phyloP scores from a whole-genome alignment of 805 yeast genomes.

The Wickerhamiella shivajii region DNA sequence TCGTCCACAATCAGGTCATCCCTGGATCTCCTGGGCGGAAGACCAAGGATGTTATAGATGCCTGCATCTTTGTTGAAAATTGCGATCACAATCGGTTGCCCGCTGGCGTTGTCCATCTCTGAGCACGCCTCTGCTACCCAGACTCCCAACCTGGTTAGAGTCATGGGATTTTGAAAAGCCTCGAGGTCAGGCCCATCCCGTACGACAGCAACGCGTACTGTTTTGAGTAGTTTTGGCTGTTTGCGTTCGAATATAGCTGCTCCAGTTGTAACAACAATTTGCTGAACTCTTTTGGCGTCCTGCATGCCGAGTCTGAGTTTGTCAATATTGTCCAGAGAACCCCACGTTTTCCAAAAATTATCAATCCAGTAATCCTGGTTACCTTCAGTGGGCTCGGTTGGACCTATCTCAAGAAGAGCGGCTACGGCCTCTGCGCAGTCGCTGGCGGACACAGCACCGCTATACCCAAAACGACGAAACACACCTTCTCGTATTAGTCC shows the following conservation, averaged over 20 bases:
- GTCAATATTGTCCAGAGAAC: conserved; percentile 39
- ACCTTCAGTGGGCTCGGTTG: conserved; percentile 5
- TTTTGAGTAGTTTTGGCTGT: conserved; percentile 59
- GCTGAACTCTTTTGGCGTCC: conserved; percentile 72
- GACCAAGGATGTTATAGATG: conserved; percentile 75
- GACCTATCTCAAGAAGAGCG: conserved; percentile 51
- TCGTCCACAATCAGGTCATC: conserved; percentile 21
- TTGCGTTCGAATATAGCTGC: conserved; percentile 77
- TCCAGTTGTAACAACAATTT: conserved; percentile 73
- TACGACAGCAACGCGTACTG: conserved; percentile 74
- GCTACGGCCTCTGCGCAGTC: conserved; percentile 84
- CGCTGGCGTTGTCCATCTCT: conserved; percentile 44
- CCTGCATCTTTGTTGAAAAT: conserved; percentile 57
- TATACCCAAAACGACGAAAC: conserved; percentile 70
- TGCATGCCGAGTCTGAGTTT: conserved; percentile 55
- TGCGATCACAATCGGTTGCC: conserved; percentile 74
- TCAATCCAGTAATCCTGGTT: conserved; percentile 57
- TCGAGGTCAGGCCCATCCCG: conserved; percentile 77
- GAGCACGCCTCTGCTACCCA: conserved; percentile 88
- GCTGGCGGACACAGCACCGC: conserved; percentile 78
- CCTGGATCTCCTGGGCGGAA: conserved; percentile 67
- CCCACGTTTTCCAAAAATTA: conserved; percentile 61
- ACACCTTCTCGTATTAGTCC: conserved; percentile 79
- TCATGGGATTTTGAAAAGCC: conserved; percentile 72
- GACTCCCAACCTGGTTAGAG: conserved; percentile 66